A percentile compares a stretch with the other conserved stretches of the same genome.
phyloP scores from a whole-genome alignment of 2,329 filamentous ascomycete species.

The Meredithiella fracta region DNA sequence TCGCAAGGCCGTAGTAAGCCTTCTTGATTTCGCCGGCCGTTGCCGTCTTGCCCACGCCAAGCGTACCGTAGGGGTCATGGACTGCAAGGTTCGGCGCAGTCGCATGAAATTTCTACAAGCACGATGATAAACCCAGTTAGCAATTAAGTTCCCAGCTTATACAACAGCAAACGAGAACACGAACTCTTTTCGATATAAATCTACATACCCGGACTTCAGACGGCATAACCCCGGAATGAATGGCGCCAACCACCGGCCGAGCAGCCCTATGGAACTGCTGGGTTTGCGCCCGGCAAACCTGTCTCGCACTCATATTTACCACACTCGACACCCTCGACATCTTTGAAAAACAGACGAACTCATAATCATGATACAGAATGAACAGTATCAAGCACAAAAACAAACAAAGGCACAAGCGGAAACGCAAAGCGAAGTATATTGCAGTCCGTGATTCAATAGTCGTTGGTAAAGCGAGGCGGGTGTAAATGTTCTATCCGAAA shows the following conservation, averaged over 20 bases:
- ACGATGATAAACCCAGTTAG: neutral
- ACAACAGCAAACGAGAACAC: too few relatives aligned
- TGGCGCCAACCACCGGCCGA: slow-evolving; percentile 4
- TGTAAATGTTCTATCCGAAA: slow-evolving; percentile 3
- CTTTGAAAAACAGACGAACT: slow-evolving; percentile 33
- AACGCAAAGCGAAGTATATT: too few relatives aligned
- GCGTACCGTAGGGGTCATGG: slow-evolving; percentile 71
- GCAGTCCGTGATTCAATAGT: slow-evolving; percentile 1
- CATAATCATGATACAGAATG: slow-evolving; percentile 21
- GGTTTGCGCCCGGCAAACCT: slow-evolving; percentile 23
- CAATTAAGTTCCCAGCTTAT: too few relatives aligned
- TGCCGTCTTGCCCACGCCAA: slow-evolving; percentile 73
- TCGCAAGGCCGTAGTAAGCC: slow-evolving; percentile 91
- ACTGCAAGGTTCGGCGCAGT: slow-evolving; percentile 34
- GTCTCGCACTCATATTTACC: slow-evolving; percentile 20
- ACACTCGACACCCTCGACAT: slow-evolving; percentile 27
- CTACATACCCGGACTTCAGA: slow-evolving; percentile 1
- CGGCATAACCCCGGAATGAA: neutral
- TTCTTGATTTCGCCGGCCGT: slow-evolving; percentile 86
- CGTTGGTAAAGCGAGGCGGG: neutral
- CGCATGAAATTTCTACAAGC: slow-evolving; percentile 40
- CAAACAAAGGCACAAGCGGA: too few relatives aligned
- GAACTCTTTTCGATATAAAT: too few relatives aligned
- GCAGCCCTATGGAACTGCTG: slow-evolving; percentile 18
- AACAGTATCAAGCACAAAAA: neutral